Evolutionary conservation across 23 red algal genomes (phyloP), one percentile per base, ranked within the genome.

Genomic region (Agarophyton chilense): DNA sequence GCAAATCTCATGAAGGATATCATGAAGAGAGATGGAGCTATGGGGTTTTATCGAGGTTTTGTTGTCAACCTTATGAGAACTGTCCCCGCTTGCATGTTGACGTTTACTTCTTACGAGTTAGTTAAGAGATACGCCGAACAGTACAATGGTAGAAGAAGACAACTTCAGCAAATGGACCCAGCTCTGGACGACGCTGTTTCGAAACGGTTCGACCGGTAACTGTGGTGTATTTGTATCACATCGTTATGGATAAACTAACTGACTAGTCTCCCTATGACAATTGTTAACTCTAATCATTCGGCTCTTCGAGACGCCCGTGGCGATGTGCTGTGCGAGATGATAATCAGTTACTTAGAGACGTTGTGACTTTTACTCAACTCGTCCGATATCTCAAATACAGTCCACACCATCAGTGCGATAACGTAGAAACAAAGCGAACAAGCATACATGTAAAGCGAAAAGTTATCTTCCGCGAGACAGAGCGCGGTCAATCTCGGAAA

Each of bases 31-130:
- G 88, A 95, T 41, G 96, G 96, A 5, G 38, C 83, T 11, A 43
- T 38, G 33, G 96, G 90, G 17, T 83, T 98, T 32, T 98, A 98
- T 81, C 91, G 93, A 12, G 96, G 96, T 35, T 81, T 98, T 79
- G 56, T 51, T 28, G 64, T 89, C 53, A 98, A 94, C 60, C 88
- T 98, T 35, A 80, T 95, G 55, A 66, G 94, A 53, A 95, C 96
- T 76, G 81, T 98, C 22, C 96, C 96, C 10, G 90, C 92, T 49
- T 92, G 86, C 35, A 86, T 95, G 44, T 72, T 98, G n/a, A 95
- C 96, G 5, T 98, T 98, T 79, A 91, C 81, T 1, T 79, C 90
- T 12, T 98, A 98, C 82, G 96, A 98, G 76, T 55, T 90, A 24
- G 90, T 84, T 10, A 92, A 91, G 60, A 86, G 94, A 16, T 95